Evolutionary conservation across 352 stramenopile genomes (phyloP), one percentile per base, ranked within the genome.

Genomic region (Blastocystis sp.): DNA sequence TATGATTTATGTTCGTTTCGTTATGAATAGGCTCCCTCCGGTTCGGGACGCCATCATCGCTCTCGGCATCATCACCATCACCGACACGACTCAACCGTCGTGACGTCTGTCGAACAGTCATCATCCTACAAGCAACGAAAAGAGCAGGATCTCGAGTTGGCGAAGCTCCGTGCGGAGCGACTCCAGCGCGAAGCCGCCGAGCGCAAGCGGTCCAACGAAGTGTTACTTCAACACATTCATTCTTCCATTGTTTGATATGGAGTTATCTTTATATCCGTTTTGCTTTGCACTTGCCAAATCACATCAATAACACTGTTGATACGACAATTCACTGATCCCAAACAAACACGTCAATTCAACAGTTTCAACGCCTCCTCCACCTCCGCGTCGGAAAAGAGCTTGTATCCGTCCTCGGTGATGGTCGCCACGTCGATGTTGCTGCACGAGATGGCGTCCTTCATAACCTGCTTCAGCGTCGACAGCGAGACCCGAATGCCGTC

Each of bases 361-460:
- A 65, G 40, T 24, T 48, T 38, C 36, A 81, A 51, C 18, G 14
- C 54, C 40, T 63, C 90, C 67, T 96, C 92, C 24, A 99, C 92
- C 89, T 98, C 93, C 38, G 95, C 91, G 11, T 90, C 87, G 53
- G 90, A 94, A 86, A 93, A 97, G 77, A 97, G 92, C 88, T 98
- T 92, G 91, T 98, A 99, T 63, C 95, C 95, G 87, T 95, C 93
- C 67, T 90, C 88, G 53, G 94, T 98, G 21, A 98, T 94, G 87
- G 94, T 89, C 7, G 95, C 95, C 84, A 99, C 88, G 90, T 99
- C 96, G 36, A 99, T 94, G 90, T 99, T 99, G 48, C 97, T 94
- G 84, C 88, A 94, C 9, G 91, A 97, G 76, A 99, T 96, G 88
- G 97, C 97, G 88, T 99, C 96, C 90, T 99, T 96, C 96, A 99